Evolutionary conservation across 768 basidiomycete genomes (phyloP).

Genomic region (Macrolepiota albuminosa): DNA sequence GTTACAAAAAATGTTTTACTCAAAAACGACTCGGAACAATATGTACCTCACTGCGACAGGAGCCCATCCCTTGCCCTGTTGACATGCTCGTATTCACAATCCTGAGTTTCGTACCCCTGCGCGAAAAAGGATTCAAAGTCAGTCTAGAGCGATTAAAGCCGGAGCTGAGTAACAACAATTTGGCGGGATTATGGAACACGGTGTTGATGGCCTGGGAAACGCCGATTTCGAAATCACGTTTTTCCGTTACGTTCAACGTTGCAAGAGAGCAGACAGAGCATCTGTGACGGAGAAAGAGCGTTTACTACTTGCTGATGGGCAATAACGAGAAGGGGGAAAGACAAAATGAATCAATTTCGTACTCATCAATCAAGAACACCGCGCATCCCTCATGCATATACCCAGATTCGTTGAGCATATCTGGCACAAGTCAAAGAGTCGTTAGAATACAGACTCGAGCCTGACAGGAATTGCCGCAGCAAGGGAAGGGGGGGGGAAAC

Average conservation of each 20-base stretch:
- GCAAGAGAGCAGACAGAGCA: conserved; percentile 36
- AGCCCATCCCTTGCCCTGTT: conserved; percentile 23
- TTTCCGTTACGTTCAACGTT: conserved; percentile 27
- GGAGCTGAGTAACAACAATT: conserved; percentile 22
- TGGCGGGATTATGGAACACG: conserved; percentile 39
- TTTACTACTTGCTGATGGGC: background rate
- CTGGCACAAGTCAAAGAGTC: conserved; percentile 20
- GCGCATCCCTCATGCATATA: conserved; percentile 38
- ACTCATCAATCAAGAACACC: conserved; percentile 45
- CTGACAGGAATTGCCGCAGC: background rate
- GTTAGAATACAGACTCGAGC: background rate
- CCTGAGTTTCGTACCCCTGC: conserved; percentile 39
- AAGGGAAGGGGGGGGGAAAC: background rate
- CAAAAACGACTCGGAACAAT: background rate
- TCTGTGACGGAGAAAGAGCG: conserved; percentile 19
- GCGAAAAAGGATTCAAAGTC: background rate
- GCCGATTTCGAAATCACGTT: conserved; percentile 23
- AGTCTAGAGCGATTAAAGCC: background rate
- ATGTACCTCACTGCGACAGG: conserved; percentile 37
- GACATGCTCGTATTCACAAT: conserved; percentile 35
- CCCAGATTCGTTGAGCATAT: conserved; percentile 37
- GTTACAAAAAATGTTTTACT: background rate
- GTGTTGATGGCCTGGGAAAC: conserved; percentile 44
- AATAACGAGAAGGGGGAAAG: background rate
- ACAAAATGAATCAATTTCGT: conserved; percentile 10